Percentiles rank a stretch among this genome's conserved stretches.
Evolutionary conservation across 768 basidiomycete species (phyloP).

Genomic region (Tulasnella sp.): DNA sequence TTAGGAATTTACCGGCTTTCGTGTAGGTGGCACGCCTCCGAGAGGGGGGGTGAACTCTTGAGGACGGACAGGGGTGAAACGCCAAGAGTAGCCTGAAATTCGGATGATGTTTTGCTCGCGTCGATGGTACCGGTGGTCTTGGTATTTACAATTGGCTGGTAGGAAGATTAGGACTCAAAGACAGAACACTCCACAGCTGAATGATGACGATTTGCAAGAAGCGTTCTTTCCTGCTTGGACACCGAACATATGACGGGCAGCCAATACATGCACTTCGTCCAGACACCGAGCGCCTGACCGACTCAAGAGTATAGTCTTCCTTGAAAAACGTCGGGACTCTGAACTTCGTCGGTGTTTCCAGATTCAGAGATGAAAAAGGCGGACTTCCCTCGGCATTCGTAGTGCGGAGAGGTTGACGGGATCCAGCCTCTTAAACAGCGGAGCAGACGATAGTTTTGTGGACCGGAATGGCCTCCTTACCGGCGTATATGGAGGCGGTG

Average conservation of each 20-base stretch:
- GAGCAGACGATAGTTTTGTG: neutral
- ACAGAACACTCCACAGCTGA: neutral
- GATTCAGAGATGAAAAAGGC: neutral
- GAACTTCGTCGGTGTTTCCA: neutral
- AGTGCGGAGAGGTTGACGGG: neutral
- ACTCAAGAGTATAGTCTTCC: neutral
- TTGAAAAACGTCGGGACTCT: neutral
- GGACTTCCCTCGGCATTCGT: neutral
- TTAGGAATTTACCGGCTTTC: neutral
- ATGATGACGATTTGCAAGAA: slow-evolving; percentile 2
- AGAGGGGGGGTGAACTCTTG: neutral
- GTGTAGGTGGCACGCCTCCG: neutral
- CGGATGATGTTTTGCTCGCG: slow-evolving; percentile 9
- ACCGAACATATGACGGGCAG: neutral
- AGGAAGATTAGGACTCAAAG: neutral
- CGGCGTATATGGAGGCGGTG: neutral
- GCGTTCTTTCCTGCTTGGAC: neutral
- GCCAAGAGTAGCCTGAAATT: slow-evolving; percentile 2
- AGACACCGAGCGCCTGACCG: neutral
- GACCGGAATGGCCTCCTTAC: neutral
- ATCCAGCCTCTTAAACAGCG: neutral
- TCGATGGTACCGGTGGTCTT: neutral
- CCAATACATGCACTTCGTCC: neutral
- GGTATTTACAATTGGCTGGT: neutral
- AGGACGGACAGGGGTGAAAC: neutral